Conservation (phyloP, 768 basidiomycete genomes). For the Pleurotus platypus region DNA sequence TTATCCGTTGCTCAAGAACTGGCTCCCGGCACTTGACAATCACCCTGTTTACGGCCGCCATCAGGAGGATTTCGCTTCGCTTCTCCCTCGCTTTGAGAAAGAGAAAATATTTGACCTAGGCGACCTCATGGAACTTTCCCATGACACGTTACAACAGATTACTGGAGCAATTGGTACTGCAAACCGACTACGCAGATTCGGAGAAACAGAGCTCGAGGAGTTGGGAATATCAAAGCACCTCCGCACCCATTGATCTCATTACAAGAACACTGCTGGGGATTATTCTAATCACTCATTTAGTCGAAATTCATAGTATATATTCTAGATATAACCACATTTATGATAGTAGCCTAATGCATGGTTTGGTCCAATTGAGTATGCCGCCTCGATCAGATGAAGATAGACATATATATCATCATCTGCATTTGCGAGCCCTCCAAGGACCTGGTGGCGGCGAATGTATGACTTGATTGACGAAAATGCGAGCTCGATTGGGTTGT, state of each 20-base stretch:
- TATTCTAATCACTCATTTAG: neutral
- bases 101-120: too few relatives aligned
- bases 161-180: too few relatives aligned
- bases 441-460: conserved; percentile 10
- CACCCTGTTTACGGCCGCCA: neutral
- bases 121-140: too few relatives aligned
- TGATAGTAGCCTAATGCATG: conserved; percentile 19
- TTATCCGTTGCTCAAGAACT: neutral
- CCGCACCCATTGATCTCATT: too few relatives aligned
- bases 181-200: neutral
- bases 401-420: conserved; percentile 10
- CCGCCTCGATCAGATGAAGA: conserved; percentile 14
- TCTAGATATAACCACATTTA: conserved; percentile 15
- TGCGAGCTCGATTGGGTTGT: conserved; percentile 13
- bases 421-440: conserved; percentile 14
- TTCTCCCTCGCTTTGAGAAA: too few relatives aligned
- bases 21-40: neutral
- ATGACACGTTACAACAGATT: too few relatives aligned
- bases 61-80: too few relatives aligned
- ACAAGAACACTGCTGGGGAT: too few relatives aligned
- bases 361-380: conserved; percentile 14
- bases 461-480: conserved; percentile 24
- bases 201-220: neutral
- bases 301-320: neutral
- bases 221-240: neutral